Evolutionary conservation across 257 asterid genomes (phyloP).

Genomic region (Nicotiana noctiflora): DNA sequence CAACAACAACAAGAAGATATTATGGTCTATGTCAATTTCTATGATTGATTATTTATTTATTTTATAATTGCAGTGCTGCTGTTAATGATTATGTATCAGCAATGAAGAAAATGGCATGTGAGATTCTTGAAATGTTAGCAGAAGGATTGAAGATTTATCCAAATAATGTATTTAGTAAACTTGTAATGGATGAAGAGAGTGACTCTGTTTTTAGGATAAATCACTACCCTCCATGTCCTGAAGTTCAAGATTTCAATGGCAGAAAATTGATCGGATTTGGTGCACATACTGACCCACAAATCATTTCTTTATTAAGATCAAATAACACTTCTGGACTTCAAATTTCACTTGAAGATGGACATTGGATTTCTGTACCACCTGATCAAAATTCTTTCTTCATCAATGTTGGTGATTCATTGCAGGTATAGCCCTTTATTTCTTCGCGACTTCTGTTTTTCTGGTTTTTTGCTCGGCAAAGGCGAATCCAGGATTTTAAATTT

Average conservation of each 20-base stretch:
- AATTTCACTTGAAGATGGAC: neutral
- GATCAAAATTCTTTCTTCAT: constrained; percentile 15
- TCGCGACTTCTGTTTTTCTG: neutral
- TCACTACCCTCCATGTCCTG: constrained; percentile 11
- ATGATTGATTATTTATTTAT: neutral
- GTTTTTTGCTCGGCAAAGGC: too few relatives aligned
- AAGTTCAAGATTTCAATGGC: neutral
- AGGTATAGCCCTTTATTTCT: neutral
- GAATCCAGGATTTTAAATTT: too few relatives aligned
- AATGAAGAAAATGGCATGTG: constrained; percentile 33
- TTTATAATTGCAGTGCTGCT: constrained; percentile 17
- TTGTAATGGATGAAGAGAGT: constrained; percentile 32
- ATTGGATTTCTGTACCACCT: constrained; percentile 14
- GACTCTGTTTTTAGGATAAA: constrained; percentile 35
- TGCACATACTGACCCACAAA: constrained; percentile 3
- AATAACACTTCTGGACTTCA: constrained; percentile 5
- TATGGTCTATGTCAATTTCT: too few relatives aligned
- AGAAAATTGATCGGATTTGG: constrained; percentile 7
- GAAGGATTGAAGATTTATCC: constrained; percentile 29
- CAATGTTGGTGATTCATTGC: constrained; percentile 14
- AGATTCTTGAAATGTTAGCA: constrained; percentile 31
- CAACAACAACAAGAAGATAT: too few relatives aligned
- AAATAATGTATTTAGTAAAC: constrained; percentile 29
- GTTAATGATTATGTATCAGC: constrained; percentile 25
- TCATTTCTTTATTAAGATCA: neutral